A percentile compares a stretch with the other conserved stretches of the same genome.
Conservation (phyloP, 352 stramenopile genomes). For the Globisporangium takayamanum region DNA sequence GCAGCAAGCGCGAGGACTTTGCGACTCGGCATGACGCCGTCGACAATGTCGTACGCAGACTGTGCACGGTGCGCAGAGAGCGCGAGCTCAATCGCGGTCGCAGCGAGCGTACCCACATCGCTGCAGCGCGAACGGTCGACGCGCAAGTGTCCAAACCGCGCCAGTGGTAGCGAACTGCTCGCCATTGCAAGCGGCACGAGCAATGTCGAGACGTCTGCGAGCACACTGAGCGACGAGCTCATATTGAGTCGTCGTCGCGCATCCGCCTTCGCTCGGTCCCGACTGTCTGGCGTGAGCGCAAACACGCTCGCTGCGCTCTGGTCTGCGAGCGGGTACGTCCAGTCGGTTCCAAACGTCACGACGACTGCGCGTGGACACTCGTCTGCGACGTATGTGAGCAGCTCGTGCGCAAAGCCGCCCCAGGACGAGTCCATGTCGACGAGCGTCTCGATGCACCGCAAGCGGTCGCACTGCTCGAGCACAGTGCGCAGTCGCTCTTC, state of each 20-base stretch:
- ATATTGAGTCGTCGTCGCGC: constrained; percentile 58
- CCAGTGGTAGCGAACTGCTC: constrained; percentile 16
- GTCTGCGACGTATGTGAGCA: constrained; percentile 65
- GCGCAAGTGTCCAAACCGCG: constrained; percentile 23
- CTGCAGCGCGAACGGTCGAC: constrained; percentile 25
- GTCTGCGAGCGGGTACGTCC: constrained; percentile 51
- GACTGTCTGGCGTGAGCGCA: constrained; percentile 21
- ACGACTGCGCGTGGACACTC: constrained; percentile 59
- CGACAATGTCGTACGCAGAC: constrained; percentile 36
- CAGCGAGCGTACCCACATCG: constrained; percentile 27
- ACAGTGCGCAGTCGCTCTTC: constrained; percentile 55
- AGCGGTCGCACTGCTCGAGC: constrained; percentile 62
- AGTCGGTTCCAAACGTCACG: constrained; percentile 63
- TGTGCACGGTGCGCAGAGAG: constrained; percentile 31
- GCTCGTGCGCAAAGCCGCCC: constrained; percentile 62
- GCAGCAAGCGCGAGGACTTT: constrained; percentile 52
- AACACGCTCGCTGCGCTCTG: constrained; percentile 40
- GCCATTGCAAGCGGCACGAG: constrained; percentile 54
- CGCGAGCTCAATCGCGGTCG: constrained; percentile 44
- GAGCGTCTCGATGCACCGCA: constrained; percentile 54
- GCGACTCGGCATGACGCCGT: constrained; percentile 41
- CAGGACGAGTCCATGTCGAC: constrained; percentile 82
- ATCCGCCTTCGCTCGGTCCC: constrained; percentile 54
- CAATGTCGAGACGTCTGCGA: constrained; percentile 51
- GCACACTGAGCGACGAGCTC: constrained; percentile 44